These are phyloP conservation scores for Glomus cerebriforme DNA, from an alignment of 192 early-diverging fungal genomes.

Conservation along the genomic window DNA sequence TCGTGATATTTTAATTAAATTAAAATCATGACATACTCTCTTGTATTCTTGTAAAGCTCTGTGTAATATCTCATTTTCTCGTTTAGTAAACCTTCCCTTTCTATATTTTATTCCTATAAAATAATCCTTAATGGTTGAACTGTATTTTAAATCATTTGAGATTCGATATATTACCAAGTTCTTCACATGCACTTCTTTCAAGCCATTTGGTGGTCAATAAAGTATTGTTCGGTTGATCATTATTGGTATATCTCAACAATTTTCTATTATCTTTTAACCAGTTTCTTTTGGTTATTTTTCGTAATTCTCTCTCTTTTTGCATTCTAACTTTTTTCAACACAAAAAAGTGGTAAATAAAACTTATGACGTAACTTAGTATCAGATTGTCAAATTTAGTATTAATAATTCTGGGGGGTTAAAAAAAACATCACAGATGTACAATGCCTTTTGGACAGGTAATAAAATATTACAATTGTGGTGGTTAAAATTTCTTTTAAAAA, in stretches of 20 bases:
- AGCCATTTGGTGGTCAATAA: neutral
- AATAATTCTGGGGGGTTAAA: no score
- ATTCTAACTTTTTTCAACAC: no score
- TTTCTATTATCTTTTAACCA: neutral
- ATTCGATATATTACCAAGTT: neutral
- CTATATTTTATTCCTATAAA: conserved; percentile 19
- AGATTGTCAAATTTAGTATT: no score
- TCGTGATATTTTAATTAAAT: conserved; percentile 1
- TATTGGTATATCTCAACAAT: neutral
- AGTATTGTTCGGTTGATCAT: neutral
- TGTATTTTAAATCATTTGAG: neutral
- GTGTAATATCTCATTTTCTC: conserved; percentile 30
- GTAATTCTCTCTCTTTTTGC: neutral
- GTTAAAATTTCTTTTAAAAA: neutral
- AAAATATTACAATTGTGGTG: neutral
- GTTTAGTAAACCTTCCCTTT: conserved; percentile 14
- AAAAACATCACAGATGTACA: neutral
- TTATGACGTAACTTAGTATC: neutral
- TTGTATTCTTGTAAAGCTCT: conserved; percentile 36
- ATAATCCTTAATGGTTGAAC: neutral
- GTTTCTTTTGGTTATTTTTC: neutral
- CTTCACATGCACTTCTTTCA: neutral
- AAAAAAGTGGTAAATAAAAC: no score
- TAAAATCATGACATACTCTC: conserved; percentile 16
- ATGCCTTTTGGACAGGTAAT: conserved; percentile 36